A percentile compares a stretch with the other conserved stretches of the same genome.
phyloP scores from a whole-genome alignment of 169 alveolate genomes.

The Plasmodium relictum region DNA sequence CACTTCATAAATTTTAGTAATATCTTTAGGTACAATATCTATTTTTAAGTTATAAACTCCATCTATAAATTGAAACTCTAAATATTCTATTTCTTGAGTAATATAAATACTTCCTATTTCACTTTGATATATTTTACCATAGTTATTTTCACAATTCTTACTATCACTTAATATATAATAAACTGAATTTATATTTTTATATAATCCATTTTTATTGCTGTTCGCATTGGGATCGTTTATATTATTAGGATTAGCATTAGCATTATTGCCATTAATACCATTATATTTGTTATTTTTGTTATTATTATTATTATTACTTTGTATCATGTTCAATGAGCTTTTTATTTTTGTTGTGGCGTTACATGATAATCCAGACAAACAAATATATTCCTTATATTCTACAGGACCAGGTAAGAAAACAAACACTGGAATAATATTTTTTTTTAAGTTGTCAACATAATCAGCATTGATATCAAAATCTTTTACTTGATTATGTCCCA shows the following conservation, averaged over 20 bases:
- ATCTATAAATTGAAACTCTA: slow-evolving; percentile 37
- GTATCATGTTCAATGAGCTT: neutral
- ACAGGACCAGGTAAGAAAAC: slow-evolving; percentile 53
- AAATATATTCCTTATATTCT: slow-evolving; percentile 46
- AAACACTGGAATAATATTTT: slow-evolving; percentile 27
- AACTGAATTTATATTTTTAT: neutral
- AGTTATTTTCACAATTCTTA: slow-evolving; percentile 58
- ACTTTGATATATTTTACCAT: slow-evolving; percentile 31
- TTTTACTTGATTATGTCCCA: neutral
- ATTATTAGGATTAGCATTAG: neutral
- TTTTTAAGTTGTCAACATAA: slow-evolving; percentile 13
- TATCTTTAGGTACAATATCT: slow-evolving; percentile 35
- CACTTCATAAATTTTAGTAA: slow-evolving; percentile 45
- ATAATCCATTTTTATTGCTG: neutral
- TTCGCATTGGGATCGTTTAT: neutral
- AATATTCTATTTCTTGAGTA: slow-evolving; percentile 46
- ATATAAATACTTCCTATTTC: slow-evolving; percentile 8
- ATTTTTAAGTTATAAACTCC: slow-evolving; percentile 35
- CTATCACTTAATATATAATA: slow-evolving; percentile 68
- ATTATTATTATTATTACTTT: neutral
- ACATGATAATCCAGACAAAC: slow-evolving; percentile 60
- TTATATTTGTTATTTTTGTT: neutral
- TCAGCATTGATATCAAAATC: slow-evolving; percentile 38
- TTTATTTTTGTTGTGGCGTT: slow-evolving; percentile 18
- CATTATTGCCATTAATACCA: neutral